phyloP scores from a whole-genome alignment of 2,329 filamentous ascomycete genomes.

The Lachnellula cervina region DNA sequence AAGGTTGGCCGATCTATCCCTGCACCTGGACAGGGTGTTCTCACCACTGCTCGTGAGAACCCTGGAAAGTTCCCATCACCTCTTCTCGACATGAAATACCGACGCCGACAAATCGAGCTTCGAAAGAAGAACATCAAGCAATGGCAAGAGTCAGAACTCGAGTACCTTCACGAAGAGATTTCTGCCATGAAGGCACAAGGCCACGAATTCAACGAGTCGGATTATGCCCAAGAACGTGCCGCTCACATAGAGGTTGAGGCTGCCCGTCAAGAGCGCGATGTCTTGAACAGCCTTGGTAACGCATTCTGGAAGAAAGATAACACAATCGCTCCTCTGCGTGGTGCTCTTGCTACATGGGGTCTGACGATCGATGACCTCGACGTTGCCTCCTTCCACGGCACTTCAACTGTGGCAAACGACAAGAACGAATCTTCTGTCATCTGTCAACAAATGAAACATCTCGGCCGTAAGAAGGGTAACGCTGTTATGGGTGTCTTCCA shows the following conservation, averaged over 20 bases:
- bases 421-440: slow-evolving; percentile 99
- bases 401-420: slow-evolving; percentile 96
- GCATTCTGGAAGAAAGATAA: slow-evolving; percentile 98
- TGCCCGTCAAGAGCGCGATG: slow-evolving; percentile 85
- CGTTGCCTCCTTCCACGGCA: slow-evolving; percentile 98
- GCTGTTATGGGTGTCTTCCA: slow-evolving; percentile 97
- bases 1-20: slow-evolving; percentile 98
- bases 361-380: slow-evolving; percentile 93
- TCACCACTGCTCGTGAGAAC: slow-evolving; percentile 90
- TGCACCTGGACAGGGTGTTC: slow-evolving; percentile 91
- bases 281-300: slow-evolving; percentile 89
- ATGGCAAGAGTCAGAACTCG: slow-evolving; percentile 92
- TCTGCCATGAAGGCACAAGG: slow-evolving; percentile 82
- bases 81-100: slow-evolving; percentile 95
- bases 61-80: slow-evolving; percentile 91
- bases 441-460: slow-evolving; percentile 90
- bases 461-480: slow-evolving; percentile 94
- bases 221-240: slow-evolving; percentile 81
- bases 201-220: slow-evolving; percentile 70
- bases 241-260: slow-evolving; percentile 85
- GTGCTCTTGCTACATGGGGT: slow-evolving; percentile 95
- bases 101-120: slow-evolving; percentile 87
- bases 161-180: slow-evolving; percentile 90
- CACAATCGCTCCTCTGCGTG: slow-evolving; percentile 89
- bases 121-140: slow-evolving; percentile 91